Conservation (phyloP, 768 basidiomycete genomes). For the Punctularia strigosozonata region DNA sequence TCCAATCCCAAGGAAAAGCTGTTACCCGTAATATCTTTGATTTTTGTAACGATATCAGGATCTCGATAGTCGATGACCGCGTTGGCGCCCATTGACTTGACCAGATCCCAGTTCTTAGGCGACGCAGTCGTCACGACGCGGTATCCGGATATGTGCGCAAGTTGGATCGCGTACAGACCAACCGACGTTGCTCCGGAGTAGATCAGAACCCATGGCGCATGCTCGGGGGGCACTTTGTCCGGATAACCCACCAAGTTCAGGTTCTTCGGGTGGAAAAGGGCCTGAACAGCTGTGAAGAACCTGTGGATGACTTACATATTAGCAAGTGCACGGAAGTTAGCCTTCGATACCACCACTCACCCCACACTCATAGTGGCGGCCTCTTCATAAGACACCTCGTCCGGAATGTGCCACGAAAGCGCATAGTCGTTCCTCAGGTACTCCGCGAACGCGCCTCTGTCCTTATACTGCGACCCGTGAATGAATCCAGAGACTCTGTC, state of each 20-base stretch:
- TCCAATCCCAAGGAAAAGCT: no score
- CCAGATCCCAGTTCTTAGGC: conserved; percentile 43
- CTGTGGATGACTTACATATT: conserved; percentile 24
- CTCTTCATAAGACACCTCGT: not conserved
- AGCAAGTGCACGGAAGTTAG: conserved; percentile 41
- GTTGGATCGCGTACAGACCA: conserved; percentile 59
- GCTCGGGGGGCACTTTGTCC: conserved; percentile 44
- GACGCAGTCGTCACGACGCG: conserved; percentile 50
- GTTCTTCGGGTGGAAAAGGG: conserved; percentile 41
- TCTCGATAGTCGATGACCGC: no score
- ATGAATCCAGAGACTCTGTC: conserved; percentile 56
- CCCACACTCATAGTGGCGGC: conserved; percentile 11
- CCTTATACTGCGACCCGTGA: conserved; percentile 19
- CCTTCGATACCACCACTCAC: conserved; percentile 30
- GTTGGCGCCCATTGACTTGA: conserved; percentile 52
- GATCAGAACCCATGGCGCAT: conserved; percentile 50
- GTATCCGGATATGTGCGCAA: conserved; percentile 56
- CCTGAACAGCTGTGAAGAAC: conserved; percentile 34
- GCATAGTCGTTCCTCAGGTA: not conserved
- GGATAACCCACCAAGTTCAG: conserved; percentile 47
- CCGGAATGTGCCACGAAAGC: not conserved
- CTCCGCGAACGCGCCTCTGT: not conserved
- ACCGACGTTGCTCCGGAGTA: conserved; percentile 64
- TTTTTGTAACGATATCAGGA: no score
- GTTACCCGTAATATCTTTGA: no score